Conservation (phyloP, 1,284 basidiomycete species). For the Puccinia polysora region DNA sequence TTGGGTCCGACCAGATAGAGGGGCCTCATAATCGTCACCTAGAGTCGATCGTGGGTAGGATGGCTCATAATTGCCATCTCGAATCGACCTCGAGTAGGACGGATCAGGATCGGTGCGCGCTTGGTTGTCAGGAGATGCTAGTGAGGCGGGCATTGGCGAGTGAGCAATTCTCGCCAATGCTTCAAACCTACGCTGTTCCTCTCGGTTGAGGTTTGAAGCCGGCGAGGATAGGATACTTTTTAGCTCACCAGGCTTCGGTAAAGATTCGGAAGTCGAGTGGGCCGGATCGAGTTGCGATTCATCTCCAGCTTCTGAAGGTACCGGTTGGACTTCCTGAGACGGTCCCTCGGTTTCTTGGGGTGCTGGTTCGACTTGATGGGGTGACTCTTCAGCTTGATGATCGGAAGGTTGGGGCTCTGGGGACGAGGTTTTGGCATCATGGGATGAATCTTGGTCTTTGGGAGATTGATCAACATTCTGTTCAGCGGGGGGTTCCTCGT, state of each 20-base stretch:
- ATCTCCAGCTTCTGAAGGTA: not conserved
- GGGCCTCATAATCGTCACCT: not conserved
- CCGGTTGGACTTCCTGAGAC: not conserved
- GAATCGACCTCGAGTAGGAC: not conserved
- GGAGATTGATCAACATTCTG: no score
- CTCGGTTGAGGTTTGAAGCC: not conserved
- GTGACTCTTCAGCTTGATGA: not conserved
- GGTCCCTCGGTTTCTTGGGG: not conserved
- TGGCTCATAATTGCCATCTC: not conserved
- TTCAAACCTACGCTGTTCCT: constrained; percentile 22
- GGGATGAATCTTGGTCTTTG: no score
- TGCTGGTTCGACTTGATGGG: not conserved
- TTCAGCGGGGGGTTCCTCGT: not conserved
- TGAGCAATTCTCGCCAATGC: not conserved
- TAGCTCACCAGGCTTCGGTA: not conserved
- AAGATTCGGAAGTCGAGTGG: not conserved
- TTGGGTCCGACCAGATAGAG: not conserved
- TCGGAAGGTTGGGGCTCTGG: not conserved
- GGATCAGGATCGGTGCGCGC: not conserved
- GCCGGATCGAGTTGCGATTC: not conserved
- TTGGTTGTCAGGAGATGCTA: not conserved
- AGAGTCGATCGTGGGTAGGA: not conserved
- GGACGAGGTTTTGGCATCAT: no score
- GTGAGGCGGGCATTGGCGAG: not conserved
- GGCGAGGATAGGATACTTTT: not conserved